Conservation (phyloP, 768 basidiomycete genomes). For the Hortiboletus campestris region DNA sequence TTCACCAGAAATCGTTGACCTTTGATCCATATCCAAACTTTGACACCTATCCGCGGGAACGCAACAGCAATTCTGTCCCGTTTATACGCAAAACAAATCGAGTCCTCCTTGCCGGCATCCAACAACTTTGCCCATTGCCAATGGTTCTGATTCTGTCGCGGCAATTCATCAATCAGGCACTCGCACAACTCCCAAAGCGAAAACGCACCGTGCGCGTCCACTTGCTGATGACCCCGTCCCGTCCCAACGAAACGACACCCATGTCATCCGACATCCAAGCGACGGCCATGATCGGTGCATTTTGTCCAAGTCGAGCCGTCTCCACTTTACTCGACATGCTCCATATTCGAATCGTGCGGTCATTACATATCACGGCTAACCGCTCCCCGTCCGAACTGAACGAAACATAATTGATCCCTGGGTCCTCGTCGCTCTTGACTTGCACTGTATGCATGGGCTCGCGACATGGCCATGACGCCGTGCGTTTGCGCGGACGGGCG, state of each 20-base stretch:
- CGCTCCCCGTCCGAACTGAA: slow-evolving; percentile 54
- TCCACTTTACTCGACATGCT: slow-evolving; percentile 46
- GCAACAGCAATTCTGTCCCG: slow-evolving; percentile 63
- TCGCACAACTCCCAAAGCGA: neutral
- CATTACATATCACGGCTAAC: slow-evolving; percentile 60
- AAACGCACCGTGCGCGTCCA: slow-evolving; percentile 56
- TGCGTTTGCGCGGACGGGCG: slow-evolving; percentile 34
- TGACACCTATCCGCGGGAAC: slow-evolving; percentile 56
- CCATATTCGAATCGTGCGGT: slow-evolving; percentile 66
- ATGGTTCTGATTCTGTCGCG: slow-evolving; percentile 41
- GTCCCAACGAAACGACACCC: slow-evolving; percentile 55
- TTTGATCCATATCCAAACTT: slow-evolving; percentile 61
- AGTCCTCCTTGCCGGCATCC: slow-evolving; percentile 46
- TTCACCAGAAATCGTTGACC: slow-evolving; percentile 34
- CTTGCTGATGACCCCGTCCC: slow-evolving; percentile 55
- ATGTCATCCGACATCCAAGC: slow-evolving; percentile 60
- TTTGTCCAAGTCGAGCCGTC: slow-evolving; percentile 55
- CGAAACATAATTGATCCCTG: slow-evolving; percentile 46
- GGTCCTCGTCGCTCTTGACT: slow-evolving; percentile 47
- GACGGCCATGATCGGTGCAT: slow-evolving; percentile 45
- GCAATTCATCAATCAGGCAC: neutral
- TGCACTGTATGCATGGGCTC: slow-evolving; percentile 35
- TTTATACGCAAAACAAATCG: slow-evolving; percentile 52
- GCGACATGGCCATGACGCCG: slow-evolving; percentile 49
- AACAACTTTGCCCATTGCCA: slow-evolving; percentile 61